These are phyloP conservation scores for Kwoniella heveanensis DNA, from an alignment of 768 basidiomycete genomes.

Conservation along the genomic window DNA sequence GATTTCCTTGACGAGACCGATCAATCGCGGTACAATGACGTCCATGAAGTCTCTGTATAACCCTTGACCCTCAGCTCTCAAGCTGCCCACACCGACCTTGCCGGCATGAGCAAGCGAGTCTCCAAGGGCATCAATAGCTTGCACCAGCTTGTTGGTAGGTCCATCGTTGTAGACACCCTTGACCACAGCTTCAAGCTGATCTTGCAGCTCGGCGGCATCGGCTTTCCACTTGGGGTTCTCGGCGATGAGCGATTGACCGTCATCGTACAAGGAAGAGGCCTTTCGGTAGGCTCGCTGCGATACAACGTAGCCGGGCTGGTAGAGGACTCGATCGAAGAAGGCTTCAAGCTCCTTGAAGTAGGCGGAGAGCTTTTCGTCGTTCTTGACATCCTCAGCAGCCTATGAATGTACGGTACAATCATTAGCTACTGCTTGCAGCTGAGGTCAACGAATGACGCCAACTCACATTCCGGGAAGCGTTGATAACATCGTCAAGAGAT, in stretches of 20 bases:
- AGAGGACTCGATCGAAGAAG: constrained; percentile 55
- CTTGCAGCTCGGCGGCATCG: constrained; percentile 53
- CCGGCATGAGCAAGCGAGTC: constrained; percentile 52
- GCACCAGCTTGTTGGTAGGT: constrained; percentile 51
- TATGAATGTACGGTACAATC: not conserved
- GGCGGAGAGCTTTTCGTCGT: constrained; percentile 54
- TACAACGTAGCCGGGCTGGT: constrained; percentile 57
- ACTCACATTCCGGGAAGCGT: constrained; percentile 46
- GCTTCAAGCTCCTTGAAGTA: constrained; percentile 55
- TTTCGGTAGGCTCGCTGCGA: constrained; percentile 55
- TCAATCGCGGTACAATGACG: constrained; percentile 56
- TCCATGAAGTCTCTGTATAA: constrained; percentile 57
- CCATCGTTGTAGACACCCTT: constrained; percentile 55
- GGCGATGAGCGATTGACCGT: constrained; percentile 54
- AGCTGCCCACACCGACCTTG: constrained; percentile 52
- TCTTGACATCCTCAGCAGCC: constrained; percentile 55
- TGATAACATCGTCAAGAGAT: constrained; percentile 53
- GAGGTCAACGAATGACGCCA: not conserved
- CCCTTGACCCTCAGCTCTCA: constrained; percentile 52
- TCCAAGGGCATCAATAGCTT: constrained; percentile 56
- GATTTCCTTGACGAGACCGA: constrained; percentile 57
- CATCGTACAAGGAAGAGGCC: constrained; percentile 56
- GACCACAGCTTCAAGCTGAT: constrained; percentile 52
- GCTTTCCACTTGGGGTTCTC: constrained; percentile 54
- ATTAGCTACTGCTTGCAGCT: too few relatives aligned